These are phyloP conservation scores for Gynochthodes officinalis DNA, from an alignment of 257 asterid species.

Conservation along the genomic window DNA sequence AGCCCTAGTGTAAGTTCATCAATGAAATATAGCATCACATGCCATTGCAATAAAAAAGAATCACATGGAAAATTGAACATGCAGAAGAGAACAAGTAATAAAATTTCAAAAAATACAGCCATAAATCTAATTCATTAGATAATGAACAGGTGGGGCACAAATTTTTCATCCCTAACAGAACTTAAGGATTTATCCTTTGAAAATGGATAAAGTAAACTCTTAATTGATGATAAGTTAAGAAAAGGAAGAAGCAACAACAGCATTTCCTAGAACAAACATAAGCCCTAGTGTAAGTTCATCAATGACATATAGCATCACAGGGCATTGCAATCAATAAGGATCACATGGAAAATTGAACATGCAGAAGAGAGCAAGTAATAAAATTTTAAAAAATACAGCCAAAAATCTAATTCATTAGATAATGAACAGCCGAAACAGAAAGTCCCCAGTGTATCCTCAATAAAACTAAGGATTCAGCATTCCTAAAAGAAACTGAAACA, in stretches of 20 bases:
- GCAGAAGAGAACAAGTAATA: background rate
- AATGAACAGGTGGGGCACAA: constrained; percentile 53
- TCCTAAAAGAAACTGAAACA: background rate
- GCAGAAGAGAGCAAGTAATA: too few species aligned
- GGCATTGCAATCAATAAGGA: background rate
- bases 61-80: background rate
- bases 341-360: background rate
- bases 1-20: constrained; percentile 1
- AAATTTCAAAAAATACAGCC: too few species aligned
- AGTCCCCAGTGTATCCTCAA: background rate
- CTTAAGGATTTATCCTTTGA: constrained; percentile 71
- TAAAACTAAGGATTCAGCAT: background rate
- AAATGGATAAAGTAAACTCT: constrained; percentile 74
- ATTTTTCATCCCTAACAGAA: constrained; percentile 56
- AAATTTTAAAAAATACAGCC: too few species aligned
- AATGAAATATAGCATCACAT: constrained; percentile 8
- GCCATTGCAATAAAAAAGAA: background rate
- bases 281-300: constrained; percentile 1
- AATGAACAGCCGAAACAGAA: background rate
- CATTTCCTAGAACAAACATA: constrained; percentile 67
- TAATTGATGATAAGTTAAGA: constrained; percentile 78
- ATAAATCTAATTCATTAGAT: background rate
- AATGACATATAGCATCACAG: constrained; percentile 9
- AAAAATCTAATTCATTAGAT: background rate
- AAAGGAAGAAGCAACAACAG: constrained; percentile 88